Conservation (phyloP, 257 asterid species). For the Euphrasia confusa region DNA sequence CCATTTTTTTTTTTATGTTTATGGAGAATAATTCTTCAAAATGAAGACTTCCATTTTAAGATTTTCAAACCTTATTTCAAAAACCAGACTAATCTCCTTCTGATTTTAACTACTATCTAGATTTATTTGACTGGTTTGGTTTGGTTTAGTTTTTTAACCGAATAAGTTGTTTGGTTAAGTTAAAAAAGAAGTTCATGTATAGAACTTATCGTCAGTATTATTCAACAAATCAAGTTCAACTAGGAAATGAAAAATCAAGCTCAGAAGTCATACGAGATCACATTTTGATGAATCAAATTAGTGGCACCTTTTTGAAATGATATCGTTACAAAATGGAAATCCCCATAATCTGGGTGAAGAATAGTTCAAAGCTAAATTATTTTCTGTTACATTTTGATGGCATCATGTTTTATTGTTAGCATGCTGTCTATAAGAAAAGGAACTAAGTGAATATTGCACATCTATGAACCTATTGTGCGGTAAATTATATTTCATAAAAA, state of each 20-base stretch:
- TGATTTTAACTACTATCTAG: background rate
- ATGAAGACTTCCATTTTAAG: background rate
- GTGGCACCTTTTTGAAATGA: conserved; percentile 7
- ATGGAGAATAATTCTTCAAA: conserved; percentile 4
- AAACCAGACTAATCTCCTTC: background rate
- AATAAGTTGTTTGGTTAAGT: background rate
- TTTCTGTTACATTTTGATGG: too few species aligned
- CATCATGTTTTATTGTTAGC: too few species aligned
- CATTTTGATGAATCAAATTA: conserved; percentile 7
- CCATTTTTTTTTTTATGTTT: conserved; percentile 4
- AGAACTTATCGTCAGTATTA: background rate
- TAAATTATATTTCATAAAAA: too few species aligned
- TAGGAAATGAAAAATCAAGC: conserved; percentile 11
- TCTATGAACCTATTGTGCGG: too few species aligned
- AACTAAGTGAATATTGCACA: too few species aligned
- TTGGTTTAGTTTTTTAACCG: background rate
- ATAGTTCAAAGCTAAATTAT: too few species aligned
- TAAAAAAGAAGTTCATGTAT: background rate
- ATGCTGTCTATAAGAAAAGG: too few species aligned
- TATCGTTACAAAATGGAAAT: background rate
- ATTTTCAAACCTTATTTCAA: background rate
- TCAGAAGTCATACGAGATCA: background rate
- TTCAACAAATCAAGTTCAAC: conserved; percentile 16
- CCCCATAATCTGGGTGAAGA: background rate
- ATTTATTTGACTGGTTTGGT: conserved; percentile 5